A percentile compares a stretch with the other conserved stretches of the same genome.
Conservation (phyloP, 2,329 filamentous ascomycete species). For the Stemphylium beticola region DNA sequence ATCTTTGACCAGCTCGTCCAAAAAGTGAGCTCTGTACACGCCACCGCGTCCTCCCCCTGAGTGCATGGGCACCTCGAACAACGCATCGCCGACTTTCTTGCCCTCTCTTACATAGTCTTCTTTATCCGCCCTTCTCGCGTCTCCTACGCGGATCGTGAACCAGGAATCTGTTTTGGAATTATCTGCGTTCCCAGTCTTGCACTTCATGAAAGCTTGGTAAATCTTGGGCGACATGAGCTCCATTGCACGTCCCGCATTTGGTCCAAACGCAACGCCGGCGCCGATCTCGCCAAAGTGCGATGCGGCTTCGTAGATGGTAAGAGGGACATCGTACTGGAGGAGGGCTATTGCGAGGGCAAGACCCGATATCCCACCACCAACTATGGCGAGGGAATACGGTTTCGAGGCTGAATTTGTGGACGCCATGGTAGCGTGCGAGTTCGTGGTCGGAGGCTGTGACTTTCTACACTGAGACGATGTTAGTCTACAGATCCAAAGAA, state of each 20-base stretch:
- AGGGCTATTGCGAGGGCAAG: conserved; percentile 62
- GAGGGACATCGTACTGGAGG: conserved; percentile 52
- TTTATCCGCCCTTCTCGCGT: conserved; percentile 39
- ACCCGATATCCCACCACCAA: conserved; percentile 66
- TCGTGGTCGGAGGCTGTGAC: not conserved
- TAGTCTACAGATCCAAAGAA: not conserved
- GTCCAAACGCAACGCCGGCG: conserved; percentile 63
- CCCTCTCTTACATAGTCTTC: conserved; percentile 37
- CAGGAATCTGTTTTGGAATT: conserved; percentile 30
- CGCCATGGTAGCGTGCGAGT: conserved; percentile 21
- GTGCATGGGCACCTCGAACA: conserved; percentile 38
- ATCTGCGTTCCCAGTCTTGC: conserved; percentile 49
- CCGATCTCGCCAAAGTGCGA: conserved; percentile 63
- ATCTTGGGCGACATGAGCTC: conserved; percentile 56
- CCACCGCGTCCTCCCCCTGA: conserved; percentile 38
- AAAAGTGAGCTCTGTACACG: conserved; percentile 58
- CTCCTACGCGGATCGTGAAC: conserved; percentile 44
- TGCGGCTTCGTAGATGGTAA: conserved; percentile 64
- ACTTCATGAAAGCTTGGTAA: conserved; percentile 50
- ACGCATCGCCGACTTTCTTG: conserved; percentile 38
- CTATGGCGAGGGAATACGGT: conserved; percentile 59
- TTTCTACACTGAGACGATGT: not conserved
- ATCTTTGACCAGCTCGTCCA: conserved; percentile 58
- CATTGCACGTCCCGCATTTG: conserved; percentile 63
- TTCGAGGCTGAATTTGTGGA: conserved; percentile 31